Percentiles rank a stretch among this genome's conserved stretches.
Conservation (phyloP, 1,284 basidiomycete species). For the Kalmanozyma brasiliensis region DNA sequence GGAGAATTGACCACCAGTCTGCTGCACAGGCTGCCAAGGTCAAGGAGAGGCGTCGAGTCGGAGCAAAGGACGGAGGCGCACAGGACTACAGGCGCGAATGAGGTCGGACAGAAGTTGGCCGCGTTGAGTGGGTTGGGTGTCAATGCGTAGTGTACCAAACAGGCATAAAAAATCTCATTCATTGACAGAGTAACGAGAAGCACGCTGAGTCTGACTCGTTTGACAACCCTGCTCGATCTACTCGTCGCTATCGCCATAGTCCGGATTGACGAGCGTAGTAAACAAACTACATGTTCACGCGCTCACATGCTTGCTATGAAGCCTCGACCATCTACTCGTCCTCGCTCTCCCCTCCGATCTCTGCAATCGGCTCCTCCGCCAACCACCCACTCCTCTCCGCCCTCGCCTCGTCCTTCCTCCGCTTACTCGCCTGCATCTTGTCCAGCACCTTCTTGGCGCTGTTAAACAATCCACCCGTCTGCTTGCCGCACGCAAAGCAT, state of each 20-base stretch:
- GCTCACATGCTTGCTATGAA: too few species aligned
- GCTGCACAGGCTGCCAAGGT: slow-evolving; percentile 22
- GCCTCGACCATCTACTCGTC: slow-evolving; percentile 17
- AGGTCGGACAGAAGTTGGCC: slow-evolving; percentile 18
- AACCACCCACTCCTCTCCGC: slow-evolving; percentile 23
- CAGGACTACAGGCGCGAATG: too few species aligned
- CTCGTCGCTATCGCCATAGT: too few species aligned
- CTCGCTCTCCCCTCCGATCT: slow-evolving; percentile 23
- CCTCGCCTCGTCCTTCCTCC: slow-evolving; percentile 31
- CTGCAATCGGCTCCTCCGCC: slow-evolving; percentile 26
- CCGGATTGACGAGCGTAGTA: too few species aligned
- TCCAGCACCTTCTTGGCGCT: slow-evolving; percentile 83
- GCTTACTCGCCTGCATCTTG: slow-evolving; percentile 71
- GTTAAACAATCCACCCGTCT: slow-evolving; percentile 95
- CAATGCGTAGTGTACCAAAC: background rate
- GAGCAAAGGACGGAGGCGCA: background rate
- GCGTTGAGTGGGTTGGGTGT: slow-evolving; percentile 7
- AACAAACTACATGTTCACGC: too few species aligned
- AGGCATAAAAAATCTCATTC: too few species aligned
- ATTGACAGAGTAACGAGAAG: too few species aligned
- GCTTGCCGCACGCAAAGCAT: slow-evolving; percentile 91
- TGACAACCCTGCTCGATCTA: too few species aligned
- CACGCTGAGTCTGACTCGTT: too few species aligned
- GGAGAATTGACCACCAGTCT: slow-evolving; percentile 58
- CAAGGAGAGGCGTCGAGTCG: slow-evolving; percentile 17